A percentile compares a stretch with the other conserved stretches of the same genome.
These are phyloP conservation scores for Chrysanthemum seticuspe DNA, from an alignment of 129 eudicot species.

Conservation along the genomic window DNA sequence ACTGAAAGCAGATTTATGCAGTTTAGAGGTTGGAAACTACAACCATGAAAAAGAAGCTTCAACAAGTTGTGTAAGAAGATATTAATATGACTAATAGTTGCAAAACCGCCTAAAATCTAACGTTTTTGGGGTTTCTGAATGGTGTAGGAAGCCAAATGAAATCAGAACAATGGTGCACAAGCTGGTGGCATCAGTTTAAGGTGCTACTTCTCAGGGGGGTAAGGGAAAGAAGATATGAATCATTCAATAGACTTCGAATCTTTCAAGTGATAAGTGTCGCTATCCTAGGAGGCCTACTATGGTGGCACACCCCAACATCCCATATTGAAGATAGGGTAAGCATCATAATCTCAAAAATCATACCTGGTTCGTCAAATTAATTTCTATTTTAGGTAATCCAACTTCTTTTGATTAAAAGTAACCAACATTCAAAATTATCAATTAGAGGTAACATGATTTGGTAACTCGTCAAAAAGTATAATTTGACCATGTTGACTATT, in stretches of 20 bases:
- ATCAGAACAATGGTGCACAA: slow-evolving; percentile 77
- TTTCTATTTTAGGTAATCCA: no score
- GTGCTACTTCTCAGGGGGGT: slow-evolving; percentile 80
- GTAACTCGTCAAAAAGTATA: no score
- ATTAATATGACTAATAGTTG: neutral
- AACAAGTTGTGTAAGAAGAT: slow-evolving; percentile 34
- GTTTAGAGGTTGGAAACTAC: slow-evolving; percentile 49
- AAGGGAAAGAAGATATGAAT: slow-evolving; percentile 76
- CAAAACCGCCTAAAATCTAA: slow-evolving; percentile 7
- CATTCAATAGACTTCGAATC: slow-evolving; percentile 83
- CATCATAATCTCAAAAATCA: slow-evolving; percentile 17
- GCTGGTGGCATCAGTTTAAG: slow-evolving; percentile 40
- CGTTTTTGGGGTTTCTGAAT: slow-evolving; percentile 7
- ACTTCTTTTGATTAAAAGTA: no score
- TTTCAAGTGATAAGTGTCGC: slow-evolving; percentile 97
- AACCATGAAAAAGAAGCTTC: slow-evolving; percentile 54
- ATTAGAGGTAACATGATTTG: no score
- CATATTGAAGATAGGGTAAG: slow-evolving; percentile 93
- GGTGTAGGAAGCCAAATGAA: slow-evolving; percentile 47
- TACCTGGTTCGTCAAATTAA: neutral
- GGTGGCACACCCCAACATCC: slow-evolving; percentile 98
- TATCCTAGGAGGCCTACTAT: slow-evolving; percentile 80
- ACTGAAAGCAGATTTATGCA: slow-evolving; percentile 74
- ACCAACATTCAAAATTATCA: no score
- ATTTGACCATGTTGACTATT: no score